A percentile compares a stretch with the other conserved stretches of the same genome.
Conservation (phyloP, 2,329 filamentous ascomycete genomes). For the Aspergillus alliaceus region DNA sequence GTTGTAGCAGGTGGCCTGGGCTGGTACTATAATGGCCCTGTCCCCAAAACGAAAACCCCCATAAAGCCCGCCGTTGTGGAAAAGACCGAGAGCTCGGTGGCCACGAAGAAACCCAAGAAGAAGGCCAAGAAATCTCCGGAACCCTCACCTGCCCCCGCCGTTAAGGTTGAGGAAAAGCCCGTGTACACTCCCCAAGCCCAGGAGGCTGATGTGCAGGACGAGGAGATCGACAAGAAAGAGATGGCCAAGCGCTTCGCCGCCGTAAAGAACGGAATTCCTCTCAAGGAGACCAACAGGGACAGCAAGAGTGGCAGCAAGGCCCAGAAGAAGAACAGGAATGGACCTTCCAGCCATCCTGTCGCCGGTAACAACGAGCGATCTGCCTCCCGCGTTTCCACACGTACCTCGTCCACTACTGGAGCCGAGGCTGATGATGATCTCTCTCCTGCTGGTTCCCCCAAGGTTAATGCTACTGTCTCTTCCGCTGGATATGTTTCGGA, state of each 20-base stretch:
- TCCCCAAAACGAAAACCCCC: slow-evolving; percentile 31
- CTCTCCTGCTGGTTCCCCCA: slow-evolving; percentile 68
- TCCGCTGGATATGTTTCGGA: slow-evolving; percentile 72
- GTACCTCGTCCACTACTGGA: slow-evolving; percentile 68
- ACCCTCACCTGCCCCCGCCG: slow-evolving; percentile 27
- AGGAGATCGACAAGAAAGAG: slow-evolving; percentile 68
- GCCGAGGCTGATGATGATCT: slow-evolving; percentile 80
- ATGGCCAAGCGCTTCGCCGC: slow-evolving; percentile 74
- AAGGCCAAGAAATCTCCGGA: slow-evolving; percentile 35
- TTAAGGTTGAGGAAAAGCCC: slow-evolving; percentile 32
- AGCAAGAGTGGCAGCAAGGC: slow-evolving; percentile 20
- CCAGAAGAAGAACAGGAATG: slow-evolving; percentile 66
- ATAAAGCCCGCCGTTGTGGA: slow-evolving; percentile 32
- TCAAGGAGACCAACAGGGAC: slow-evolving; percentile 39
- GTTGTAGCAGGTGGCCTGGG: slow-evolving; percentile 42
- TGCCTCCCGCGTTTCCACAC: slow-evolving; percentile 50
- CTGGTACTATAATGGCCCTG: slow-evolving; percentile 42
- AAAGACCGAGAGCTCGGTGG: slow-evolving; percentile 32
- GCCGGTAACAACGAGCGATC: slow-evolving; percentile 47
- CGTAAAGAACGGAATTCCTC: slow-evolving; percentile 67
- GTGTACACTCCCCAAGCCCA: slow-evolving; percentile 27
- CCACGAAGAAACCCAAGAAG: slow-evolving; percentile 45
- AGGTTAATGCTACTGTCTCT: slow-evolving; percentile 44
- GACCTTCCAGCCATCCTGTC: slow-evolving; percentile 47
- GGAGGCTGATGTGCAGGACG: slow-evolving; percentile 47